Base-by-base conservation (phyloP, 306 rosid species). In the Cyamopsis tetragonoloba region DNA sequence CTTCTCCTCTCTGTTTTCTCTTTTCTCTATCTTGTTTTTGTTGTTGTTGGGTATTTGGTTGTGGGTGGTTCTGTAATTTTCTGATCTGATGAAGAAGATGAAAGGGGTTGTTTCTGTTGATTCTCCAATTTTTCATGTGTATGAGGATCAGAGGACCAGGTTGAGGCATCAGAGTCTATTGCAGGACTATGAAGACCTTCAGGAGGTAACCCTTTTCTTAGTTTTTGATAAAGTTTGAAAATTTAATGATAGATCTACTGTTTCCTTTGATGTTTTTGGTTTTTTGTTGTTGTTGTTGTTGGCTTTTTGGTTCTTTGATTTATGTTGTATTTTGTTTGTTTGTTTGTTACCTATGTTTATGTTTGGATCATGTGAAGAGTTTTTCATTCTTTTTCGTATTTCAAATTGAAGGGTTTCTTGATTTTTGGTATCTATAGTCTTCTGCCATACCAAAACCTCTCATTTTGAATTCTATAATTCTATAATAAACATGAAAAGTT, bases 81-180 rank as follows among this genome's bases (percentile, higher is more conserved):
- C 22, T 63, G 72, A 79, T 77, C 75, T 49, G 71, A 82, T 85
- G 97, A 90, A 83, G 92, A 91, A 84, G 84, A 86, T 82, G 86
- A 91, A 84, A 75, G 86, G 74, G 71, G 76, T 64, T 70, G 82
- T 65, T 12, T 35, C 84, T 55, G 17, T 71, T 62, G 85, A 82
- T 54, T 48, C 79, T 71, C 49, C 48, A 12, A 44, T 80, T 2
- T 68, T 60, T 56, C 66, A 75, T 44, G 73, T 50, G 60, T 77
- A 28, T 50, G 81, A 83, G 78, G 83, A 88, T 72, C 74, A 85
- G 22, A 86, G 79, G 70, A 27, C 65, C 20, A 82, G 75, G 66
- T 73, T 77, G 61, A 88, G 86, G 81, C 97, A 86, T 69, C 84
- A 82, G 62, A 75, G 86, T 70, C 91, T 91, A 60, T 74, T 82